Evolutionary conservation across 2,329 filamentous ascomycete species (phyloP).

Genomic region (Penicillium nordicum): DNA sequence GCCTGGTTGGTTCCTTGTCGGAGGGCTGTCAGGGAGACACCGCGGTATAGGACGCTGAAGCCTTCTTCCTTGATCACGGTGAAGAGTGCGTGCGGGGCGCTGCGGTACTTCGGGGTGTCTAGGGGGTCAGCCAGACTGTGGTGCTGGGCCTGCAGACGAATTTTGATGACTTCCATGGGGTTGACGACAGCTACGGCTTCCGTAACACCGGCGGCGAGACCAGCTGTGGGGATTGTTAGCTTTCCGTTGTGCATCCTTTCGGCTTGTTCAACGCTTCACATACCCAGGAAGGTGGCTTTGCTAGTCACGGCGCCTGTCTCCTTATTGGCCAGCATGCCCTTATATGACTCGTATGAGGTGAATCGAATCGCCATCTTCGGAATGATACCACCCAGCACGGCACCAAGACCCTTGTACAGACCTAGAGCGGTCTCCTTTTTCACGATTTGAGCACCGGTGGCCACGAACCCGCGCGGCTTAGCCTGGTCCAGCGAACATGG

Average conservation of each 20-base stretch:
- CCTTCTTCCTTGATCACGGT: slow-evolving; percentile 93
- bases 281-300: slow-evolving; percentile 68
- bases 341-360: slow-evolving; percentile 95
- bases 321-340: slow-evolving; percentile 71
- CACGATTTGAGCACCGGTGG: slow-evolving; percentile 82
- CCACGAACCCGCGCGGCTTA: slow-evolving; percentile 81
- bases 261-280: slow-evolving; percentile 22
- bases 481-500: slow-evolving; percentile 36
- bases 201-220: slow-evolving; percentile 87
- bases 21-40: slow-evolving; percentile 87
- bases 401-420: slow-evolving; percentile 96
- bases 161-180: slow-evolving; percentile 99
- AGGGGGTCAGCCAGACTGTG: slow-evolving; percentile 97
- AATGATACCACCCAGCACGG: slow-evolving; percentile 91
- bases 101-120: slow-evolving; percentile 94
- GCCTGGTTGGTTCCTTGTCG: slow-evolving; percentile 97
- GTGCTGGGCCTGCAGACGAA: slow-evolving; percentile 94
- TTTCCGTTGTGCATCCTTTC: background rate
- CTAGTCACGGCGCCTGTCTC: slow-evolving; percentile 66
- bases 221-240: slow-evolving; percentile 53
- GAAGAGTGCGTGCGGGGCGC: slow-evolving; percentile 77
- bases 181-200: slow-evolving; percentile 96
- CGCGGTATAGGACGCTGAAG: slow-evolving; percentile 79
- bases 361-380: slow-evolving; percentile 99
- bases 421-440: slow-evolving; percentile 85